Evolutionary conservation across 2,329 filamentous ascomycete genomes (phyloP).

Genomic region (Arachnomyces sp.): DNA sequence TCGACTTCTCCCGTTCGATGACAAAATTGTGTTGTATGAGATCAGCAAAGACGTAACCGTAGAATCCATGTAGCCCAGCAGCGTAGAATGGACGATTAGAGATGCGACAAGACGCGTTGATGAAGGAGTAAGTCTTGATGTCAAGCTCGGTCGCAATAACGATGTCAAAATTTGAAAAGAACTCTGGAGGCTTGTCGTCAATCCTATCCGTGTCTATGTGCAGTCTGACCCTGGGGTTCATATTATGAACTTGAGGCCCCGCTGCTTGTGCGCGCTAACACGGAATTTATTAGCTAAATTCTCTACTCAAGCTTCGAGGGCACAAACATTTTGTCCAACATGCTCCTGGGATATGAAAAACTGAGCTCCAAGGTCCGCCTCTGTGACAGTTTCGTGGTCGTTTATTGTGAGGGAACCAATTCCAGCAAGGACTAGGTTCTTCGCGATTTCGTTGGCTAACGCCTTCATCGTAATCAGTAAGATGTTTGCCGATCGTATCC

Average conservation of each 20-base stretch:
- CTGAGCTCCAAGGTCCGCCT: constrained; percentile 71
- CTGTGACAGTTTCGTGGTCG: constrained; percentile 65
- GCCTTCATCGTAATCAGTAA: constrained; percentile 82
- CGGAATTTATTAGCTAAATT: constrained; percentile 10
- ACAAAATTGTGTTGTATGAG: constrained; percentile 84
- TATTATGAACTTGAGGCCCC: constrained; percentile 64
- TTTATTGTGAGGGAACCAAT: constrained; percentile 83
- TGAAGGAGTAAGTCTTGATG: constrained; percentile 61
- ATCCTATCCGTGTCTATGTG: constrained; percentile 61
- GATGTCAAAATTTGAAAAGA: constrained; percentile 71
- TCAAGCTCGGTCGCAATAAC: constrained; percentile 85
- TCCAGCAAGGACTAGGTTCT: constrained; percentile 91
- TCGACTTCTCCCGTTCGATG: constrained; percentile 75
- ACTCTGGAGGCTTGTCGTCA: constrained; percentile 59
- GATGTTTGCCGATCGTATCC: constrained; percentile 80
- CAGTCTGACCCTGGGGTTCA: constrained; percentile 83
- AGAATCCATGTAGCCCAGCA: constrained; percentile 77
- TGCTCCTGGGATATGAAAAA: constrained; percentile 70
- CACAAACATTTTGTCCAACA: constrained; percentile 62
- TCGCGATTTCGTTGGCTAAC: constrained; percentile 88
- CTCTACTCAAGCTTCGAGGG: not conserved
- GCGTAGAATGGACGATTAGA: constrained; percentile 79
- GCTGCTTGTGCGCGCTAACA: constrained; percentile 69
- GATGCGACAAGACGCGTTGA: constrained; percentile 80
- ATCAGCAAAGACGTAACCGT: constrained; percentile 92